Percentiles rank a stretch among this genome's conserved stretches.
Conservation (phyloP, 2,329 filamentous ascomycete species). For the Tolypocladium tundrense region DNA sequence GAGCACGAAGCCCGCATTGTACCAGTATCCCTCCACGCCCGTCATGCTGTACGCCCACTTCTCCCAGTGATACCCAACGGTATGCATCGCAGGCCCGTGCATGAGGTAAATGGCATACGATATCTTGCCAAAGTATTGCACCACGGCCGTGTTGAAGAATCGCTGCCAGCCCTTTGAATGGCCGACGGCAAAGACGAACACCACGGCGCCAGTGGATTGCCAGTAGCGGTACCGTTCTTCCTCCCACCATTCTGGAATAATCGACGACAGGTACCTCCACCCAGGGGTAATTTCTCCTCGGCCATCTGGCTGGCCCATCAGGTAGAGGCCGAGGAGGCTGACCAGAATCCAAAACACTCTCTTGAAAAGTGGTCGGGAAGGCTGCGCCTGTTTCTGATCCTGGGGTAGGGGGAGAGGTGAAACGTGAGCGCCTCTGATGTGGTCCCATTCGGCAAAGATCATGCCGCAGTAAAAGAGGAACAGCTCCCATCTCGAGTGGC, state of each 20-base stretch:
- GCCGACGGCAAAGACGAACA: constrained; percentile 40
- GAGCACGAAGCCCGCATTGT: constrained; percentile 35
- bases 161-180: constrained; percentile 35
- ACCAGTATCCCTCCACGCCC: constrained; percentile 33
- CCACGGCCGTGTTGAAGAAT: constrained; percentile 36
- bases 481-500: constrained; percentile 43
- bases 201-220: constrained; percentile 41
- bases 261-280: constrained; percentile 35
- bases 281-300: constrained; percentile 38
- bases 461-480: constrained; percentile 45
- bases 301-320: constrained; percentile 30
- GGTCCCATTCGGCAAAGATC: constrained; percentile 43
- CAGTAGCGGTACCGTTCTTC: constrained; percentile 44
- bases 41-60: constrained; percentile 36
- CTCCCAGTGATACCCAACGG: constrained; percentile 41
- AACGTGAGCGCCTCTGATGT: constrained; percentile 36
- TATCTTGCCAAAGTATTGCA: constrained; percentile 51
- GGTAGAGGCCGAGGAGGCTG: constrained; percentile 40
- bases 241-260: constrained; percentile 39
- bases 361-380: constrained; percentile 4
- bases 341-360: constrained; percentile 26
- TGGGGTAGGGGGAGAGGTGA: constrained; percentile 15
- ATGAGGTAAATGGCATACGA: constrained; percentile 53
- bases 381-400: constrained; percentile 8
- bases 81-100: constrained; percentile 46